A percentile compares a stretch with the other conserved stretches of the same genome.
phyloP scores from a whole-genome alignment of 1,284 basidiomycete species.

The Volvariella surrecta region DNA sequence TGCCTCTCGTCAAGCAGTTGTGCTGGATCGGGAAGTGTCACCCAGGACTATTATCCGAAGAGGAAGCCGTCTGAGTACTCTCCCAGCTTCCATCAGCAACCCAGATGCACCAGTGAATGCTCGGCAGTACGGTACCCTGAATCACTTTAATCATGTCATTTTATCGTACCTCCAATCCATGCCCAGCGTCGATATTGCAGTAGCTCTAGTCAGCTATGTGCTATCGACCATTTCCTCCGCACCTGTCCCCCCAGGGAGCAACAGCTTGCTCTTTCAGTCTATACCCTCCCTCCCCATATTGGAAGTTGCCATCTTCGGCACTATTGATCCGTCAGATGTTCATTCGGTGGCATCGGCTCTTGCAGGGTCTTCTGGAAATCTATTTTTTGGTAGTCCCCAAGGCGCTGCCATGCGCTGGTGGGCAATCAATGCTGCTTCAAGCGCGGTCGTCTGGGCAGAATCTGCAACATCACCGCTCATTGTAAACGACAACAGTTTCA shows the following conservation, averaged over 20 bases:
- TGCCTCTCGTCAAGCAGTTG: slow-evolving; percentile 39
- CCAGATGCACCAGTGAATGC: slow-evolving; percentile 26
- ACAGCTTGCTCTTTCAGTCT: slow-evolving; percentile 29
- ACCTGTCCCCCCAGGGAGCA: slow-evolving; percentile 32
- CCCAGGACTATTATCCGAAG: slow-evolving; percentile 41
- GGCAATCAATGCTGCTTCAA: slow-evolving; percentile 35
- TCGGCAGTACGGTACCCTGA: slow-evolving; percentile 44
- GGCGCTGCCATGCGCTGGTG: slow-evolving; percentile 42
- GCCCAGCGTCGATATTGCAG: slow-evolving; percentile 34
- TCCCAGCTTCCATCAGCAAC: slow-evolving; percentile 24
- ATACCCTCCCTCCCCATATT: slow-evolving; percentile 40
- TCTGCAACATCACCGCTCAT: slow-evolving; percentile 37
- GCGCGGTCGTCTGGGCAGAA: slow-evolving; percentile 42
- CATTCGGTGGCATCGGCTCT: slow-evolving; percentile 42
- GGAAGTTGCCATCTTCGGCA: slow-evolving; percentile 56
- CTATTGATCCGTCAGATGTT: slow-evolving; percentile 39
- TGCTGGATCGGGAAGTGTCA: slow-evolving; percentile 32
- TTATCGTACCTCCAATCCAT: slow-evolving; percentile 50
- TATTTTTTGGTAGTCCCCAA: slow-evolving; percentile 53
- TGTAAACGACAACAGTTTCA: slow-evolving; percentile 38
- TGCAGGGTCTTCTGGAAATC: slow-evolving; percentile 33
- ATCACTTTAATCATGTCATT: slow-evolving; percentile 47
- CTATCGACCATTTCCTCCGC: slow-evolving; percentile 23
- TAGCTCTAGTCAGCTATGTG: slow-evolving; percentile 39
- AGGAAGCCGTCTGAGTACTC: slow-evolving; percentile 39